phyloP scores from a whole-genome alignment of 116 monocot genomes.

The Dioscorea cayenensis region DNA sequence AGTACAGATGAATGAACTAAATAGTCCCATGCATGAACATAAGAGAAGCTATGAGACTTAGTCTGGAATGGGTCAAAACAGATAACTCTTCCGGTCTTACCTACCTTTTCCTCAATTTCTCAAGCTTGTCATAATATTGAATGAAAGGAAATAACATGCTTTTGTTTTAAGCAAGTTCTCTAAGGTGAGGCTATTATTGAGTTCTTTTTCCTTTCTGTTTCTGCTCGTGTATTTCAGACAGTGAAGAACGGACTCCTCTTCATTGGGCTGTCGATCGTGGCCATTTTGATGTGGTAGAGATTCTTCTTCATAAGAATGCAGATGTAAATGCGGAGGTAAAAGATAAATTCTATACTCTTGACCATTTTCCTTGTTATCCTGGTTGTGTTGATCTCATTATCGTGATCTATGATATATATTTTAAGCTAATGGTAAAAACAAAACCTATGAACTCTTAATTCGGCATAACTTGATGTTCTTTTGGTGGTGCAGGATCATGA shows the following conservation, averaged over 20 bases:
- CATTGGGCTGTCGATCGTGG: slow-evolving; percentile 99
- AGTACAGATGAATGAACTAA: too few species aligned
- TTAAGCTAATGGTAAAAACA: too few species aligned
- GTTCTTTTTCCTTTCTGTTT: neutral
- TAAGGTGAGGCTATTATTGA: neutral
- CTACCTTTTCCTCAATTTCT: neutral
- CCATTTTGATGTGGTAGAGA: slow-evolving; percentile 51
- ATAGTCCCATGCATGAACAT: too few species aligned
- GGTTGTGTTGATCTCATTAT: neutral
- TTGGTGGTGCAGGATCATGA: slow-evolving; percentile 55
- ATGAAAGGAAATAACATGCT: neutral
- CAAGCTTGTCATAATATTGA: neutral
- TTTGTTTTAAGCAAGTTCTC: neutral
- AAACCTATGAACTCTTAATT: too few species aligned
- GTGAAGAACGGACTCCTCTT: slow-evolving; percentile 86
- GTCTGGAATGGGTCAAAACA: too few species aligned
- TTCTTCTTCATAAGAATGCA: slow-evolving; percentile 56
- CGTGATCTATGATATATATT: too few species aligned
- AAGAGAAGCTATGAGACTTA: too few species aligned
- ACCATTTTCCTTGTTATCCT: neutral
- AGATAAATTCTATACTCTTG: neutral
- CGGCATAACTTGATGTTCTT: neutral
- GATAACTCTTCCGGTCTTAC: too few species aligned
- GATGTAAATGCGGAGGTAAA: slow-evolving; percentile 87
- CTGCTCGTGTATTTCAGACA: slow-evolving; percentile 47